A percentile compares a stretch with the other conserved stretches of the same genome.
Conservation (phyloP, 2,329 filamentous ascomycete species). For the Colletotrichum lentis region DNA sequence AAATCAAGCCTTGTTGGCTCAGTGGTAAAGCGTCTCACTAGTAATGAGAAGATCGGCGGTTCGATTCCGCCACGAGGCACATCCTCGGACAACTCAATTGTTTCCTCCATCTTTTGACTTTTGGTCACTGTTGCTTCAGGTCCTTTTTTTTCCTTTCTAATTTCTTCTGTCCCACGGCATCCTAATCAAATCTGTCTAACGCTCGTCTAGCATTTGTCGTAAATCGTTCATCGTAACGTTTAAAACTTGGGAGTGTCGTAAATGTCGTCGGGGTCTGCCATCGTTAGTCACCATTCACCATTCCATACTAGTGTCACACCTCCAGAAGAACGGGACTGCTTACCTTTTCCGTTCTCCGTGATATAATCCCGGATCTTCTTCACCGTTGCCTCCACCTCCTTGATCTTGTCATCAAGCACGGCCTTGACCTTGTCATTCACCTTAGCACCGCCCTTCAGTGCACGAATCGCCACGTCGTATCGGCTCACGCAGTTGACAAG, state of each 20-base stretch:
- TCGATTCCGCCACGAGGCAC: constrained; percentile 40
- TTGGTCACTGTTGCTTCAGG: background rate
- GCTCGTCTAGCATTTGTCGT: background rate
- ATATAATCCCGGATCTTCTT: constrained; percentile 63
- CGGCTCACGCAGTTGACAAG: constrained; percentile 67
- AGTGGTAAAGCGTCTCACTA: constrained; percentile 41
- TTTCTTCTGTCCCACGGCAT: background rate
- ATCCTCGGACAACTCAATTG: background rate
- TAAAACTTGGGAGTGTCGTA: constrained; percentile 59
- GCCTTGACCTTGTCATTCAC: constrained; percentile 58
- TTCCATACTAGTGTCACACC: constrained; percentile 5
- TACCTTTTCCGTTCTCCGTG: constrained; percentile 59
- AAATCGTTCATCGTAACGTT: background rate
- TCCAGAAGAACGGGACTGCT: constrained; percentile 38
- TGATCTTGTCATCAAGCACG: constrained; percentile 55
- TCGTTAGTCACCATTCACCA: constrained; percentile 23
- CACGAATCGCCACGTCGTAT: constrained; percentile 66
- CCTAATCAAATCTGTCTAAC: background rate
- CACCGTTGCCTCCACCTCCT: constrained; percentile 59
- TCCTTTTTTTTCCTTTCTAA: background rate
- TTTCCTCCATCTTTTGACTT: background rate
- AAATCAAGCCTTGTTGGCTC: constrained; percentile 37
- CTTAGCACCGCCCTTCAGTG: constrained; percentile 58
- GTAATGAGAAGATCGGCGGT: constrained; percentile 40
- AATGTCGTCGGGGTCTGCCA: constrained; percentile 59